These are phyloP conservation scores for Penicillium sp. DNA, from an alignment of 2,329 filamentous ascomycete species.

Conservation along the genomic window DNA sequence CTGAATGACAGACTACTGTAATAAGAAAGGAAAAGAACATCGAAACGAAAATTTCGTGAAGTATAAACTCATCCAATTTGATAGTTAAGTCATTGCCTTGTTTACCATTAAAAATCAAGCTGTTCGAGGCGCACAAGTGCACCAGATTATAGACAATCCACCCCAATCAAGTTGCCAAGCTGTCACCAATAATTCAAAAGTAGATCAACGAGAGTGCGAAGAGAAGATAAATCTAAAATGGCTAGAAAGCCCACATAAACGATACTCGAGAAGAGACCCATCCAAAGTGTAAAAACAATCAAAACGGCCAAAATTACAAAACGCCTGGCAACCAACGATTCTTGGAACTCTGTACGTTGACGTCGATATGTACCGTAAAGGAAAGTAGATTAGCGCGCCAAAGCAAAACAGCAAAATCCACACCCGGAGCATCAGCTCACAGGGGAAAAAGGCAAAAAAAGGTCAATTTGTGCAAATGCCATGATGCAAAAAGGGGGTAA, in stretches of 20 bases:
- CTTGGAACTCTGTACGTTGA: constrained; percentile 13
- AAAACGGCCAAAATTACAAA: constrained; percentile 9
- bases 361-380: constrained; percentile 22
- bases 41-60: background rate
- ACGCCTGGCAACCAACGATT: constrained; percentile 12
- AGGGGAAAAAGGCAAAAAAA: background rate
- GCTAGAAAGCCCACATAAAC: background rate
- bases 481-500: background rate
- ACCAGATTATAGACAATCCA: constrained; percentile 13
- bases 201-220: constrained; percentile 10
- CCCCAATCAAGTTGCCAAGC: background rate
- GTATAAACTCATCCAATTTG: background rate
- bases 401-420: background rate
- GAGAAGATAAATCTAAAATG: background rate
- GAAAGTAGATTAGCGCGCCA: constrained; percentile 8
- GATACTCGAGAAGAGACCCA: constrained; percentile 13
- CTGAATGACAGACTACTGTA: background rate
- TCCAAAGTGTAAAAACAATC: constrained; percentile 5
- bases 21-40: background rate
- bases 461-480: constrained; percentile 18
- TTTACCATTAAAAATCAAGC: constrained; percentile 13
- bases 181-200: background rate
- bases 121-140: background rate
- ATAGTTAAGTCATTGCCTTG: constrained; percentile 6
- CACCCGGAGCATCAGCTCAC: background rate